Evolutionary conservation across 345 rosid species (phyloP), one percentile per base, ranked within the genome.

Genomic region (Brassica nigra): DNA sequence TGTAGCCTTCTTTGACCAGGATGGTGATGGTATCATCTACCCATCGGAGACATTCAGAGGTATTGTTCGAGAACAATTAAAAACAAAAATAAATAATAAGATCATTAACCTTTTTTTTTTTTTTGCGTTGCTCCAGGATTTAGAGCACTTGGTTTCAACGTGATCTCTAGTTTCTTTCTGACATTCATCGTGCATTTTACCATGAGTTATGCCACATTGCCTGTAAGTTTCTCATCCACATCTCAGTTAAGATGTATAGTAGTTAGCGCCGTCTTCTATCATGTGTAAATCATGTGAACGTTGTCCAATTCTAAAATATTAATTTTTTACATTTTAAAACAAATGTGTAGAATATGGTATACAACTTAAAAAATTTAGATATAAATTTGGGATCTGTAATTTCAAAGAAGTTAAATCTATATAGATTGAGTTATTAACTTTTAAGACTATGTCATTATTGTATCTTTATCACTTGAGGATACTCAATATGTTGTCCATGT

Each of bases 1-100:
- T 34, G 87, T 73, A 0, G 82, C 91, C 65, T 90, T 90, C 80
- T 90, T 89, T 47, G 90, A 90, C 63, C 87, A 70, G 54, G 85
- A 90, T 20, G 79, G 81, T 66, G 87, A 89, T 71, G 92, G 92
- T 47, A 85, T 89, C 37, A 85, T 88, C 76, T 90, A 87, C 65
- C 92, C 95, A 12, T 84, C 81, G 69, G 91, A 89, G 57, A 87
- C 92, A 18, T 86, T 85, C 27, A 66, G 27, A 82, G 90, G 90
- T 67, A 82, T n/a, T 20, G 0, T 78, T 5, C 2, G 9, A 15
- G n/a, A 42, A 15, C 23, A 52, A 49, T 5, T 57, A 2, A 14
- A 29, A 2, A 29, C 5, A 5, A 62, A 5, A 59, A n/a, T 14
- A 59, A n/a, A 1, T 54, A 54, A 16, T 2, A 16, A 62, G 30